phyloP scores from a whole-genome alignment of 1,284 basidiomycete species.

The Apiotrichum laibachii region DNA sequence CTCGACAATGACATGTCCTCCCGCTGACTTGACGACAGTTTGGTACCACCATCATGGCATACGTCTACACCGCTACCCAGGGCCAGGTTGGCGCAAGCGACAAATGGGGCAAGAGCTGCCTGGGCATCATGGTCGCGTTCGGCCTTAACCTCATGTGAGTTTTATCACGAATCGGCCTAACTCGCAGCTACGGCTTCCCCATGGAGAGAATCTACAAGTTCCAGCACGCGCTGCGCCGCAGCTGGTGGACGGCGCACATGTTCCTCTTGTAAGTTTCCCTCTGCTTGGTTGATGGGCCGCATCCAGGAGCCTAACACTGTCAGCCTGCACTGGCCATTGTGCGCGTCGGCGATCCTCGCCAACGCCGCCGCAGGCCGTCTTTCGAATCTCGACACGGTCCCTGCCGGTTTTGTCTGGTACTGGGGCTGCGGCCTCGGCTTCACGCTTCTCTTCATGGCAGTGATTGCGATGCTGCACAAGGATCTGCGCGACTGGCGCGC shows the following conservation, averaged over 20 bases:
- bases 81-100: not conserved
- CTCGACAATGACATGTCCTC: not conserved
- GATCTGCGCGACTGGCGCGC: slow-evolving; percentile 20
- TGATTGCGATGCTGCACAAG: slow-evolving; percentile 42
- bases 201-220: not conserved
- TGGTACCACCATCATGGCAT: not conserved
- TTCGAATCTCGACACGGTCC: not conserved
- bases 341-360: not conserved
- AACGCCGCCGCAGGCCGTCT: not conserved
- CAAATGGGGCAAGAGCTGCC: not conserved
- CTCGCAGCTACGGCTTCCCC: not conserved
- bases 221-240: not conserved
- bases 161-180: not conserved
- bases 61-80: not conserved
- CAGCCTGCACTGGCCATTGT: not conserved
- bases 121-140: not conserved
- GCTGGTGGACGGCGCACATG: not conserved
- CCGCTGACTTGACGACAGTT: not conserved
- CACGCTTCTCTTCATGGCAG: slow-evolving; percentile 37
- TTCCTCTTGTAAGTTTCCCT: not conserved
- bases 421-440: slow-evolving; percentile 49
- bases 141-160: not conserved
- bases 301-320: too few species aligned
- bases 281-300: too few species aligned
- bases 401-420: slow-evolving; percentile 26